Conservation (phyloP, 2,329 filamentous ascomycete genomes). For the Leptodontidium sp. region DNA sequence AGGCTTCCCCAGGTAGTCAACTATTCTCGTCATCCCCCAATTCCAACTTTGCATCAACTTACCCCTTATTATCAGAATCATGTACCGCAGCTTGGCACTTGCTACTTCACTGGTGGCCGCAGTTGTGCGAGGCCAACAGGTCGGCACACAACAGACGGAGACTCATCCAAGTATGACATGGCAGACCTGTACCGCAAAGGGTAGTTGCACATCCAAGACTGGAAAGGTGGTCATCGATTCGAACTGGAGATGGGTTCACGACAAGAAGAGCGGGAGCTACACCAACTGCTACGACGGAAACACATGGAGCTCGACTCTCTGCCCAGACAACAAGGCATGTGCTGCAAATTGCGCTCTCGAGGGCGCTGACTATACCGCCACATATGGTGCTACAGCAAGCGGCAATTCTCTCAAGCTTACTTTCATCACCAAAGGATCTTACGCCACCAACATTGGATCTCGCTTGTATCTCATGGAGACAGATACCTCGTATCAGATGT, state of each 20-base stretch:
- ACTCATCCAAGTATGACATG: slow-evolving; percentile 61
- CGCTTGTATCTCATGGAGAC: slow-evolving; percentile 69
- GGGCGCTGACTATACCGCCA: slow-evolving; percentile 59
- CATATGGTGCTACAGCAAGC: slow-evolving; percentile 62
- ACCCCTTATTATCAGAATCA: slow-evolving; percentile 22
- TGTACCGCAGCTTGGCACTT: slow-evolving; percentile 48
- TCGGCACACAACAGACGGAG: slow-evolving; percentile 55
- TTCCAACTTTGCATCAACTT: neutral
- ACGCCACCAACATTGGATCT: slow-evolving; percentile 56
- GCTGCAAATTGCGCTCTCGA: slow-evolving; percentile 60
- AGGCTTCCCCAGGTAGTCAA: neutral
- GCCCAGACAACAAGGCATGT: slow-evolving; percentile 53
- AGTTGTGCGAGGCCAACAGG: slow-evolving; percentile 54
- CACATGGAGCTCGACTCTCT: slow-evolving; percentile 51
- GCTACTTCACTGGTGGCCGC: slow-evolving; percentile 53
- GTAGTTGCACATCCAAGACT: slow-evolving; percentile 54
- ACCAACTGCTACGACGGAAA: slow-evolving; percentile 52
- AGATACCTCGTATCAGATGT: slow-evolving; percentile 68
- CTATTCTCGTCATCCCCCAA: neutral
- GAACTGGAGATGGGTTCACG: slow-evolving; percentile 66
- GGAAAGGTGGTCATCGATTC: slow-evolving; percentile 60
- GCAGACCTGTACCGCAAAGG: slow-evolving; percentile 56
- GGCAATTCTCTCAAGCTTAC: slow-evolving; percentile 61
- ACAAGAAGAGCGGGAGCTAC: slow-evolving; percentile 48
- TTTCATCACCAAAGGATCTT: slow-evolving; percentile 59